Base-by-base conservation (phyloP, 306 rosid species). In the Cercis canadensis region DNA sequence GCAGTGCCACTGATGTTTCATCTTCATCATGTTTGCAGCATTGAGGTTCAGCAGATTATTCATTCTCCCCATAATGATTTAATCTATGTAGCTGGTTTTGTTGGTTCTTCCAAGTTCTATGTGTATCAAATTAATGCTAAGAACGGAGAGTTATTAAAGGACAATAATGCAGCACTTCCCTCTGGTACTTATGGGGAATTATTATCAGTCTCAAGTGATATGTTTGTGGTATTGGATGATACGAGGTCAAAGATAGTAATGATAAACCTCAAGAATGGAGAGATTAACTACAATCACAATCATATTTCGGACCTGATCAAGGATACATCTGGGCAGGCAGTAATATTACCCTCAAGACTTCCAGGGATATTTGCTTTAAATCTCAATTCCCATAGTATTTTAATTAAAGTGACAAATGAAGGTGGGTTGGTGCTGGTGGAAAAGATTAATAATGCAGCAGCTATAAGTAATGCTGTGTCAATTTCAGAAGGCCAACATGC, bases 71-170 rank as follows among this genome's bases (percentile, higher is more conserved):
- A 72, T 11, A 70, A 81, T 77, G 92, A 86, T 60, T 44, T 57
- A 58, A 78, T 89, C 60, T 85, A 83, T 73, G 87, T 75, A 34
- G 82, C 87, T 51, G 99, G 97, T 56, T 86, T 78, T 76, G 80
- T 63, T 72, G 89, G 88, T 55, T 82, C 84, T 49, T 84, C 96
- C 50, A 86, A 91, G 70, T 77, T 95, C 54, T 52, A 66, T 73
- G 87, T 67, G 40, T 87, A 86, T 82, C 76, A 80, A 65, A 73
- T 95, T 72, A 81, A 82, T 82, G 81, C 87, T 17, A 83, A 81
- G 84, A 87, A 71, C 66, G 99, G 99, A 60, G 92, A 89, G 76
- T 67, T 91, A 83, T 73, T 95, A 79, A 87, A 82, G 80, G 82
- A 86, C 68, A 74, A 54, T 29, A 73, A 74, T 50, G 87, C 71